phyloP scores from a whole-genome alignment of 2,329 filamentous ascomycete species.

The Fusarium globosum region DNA sequence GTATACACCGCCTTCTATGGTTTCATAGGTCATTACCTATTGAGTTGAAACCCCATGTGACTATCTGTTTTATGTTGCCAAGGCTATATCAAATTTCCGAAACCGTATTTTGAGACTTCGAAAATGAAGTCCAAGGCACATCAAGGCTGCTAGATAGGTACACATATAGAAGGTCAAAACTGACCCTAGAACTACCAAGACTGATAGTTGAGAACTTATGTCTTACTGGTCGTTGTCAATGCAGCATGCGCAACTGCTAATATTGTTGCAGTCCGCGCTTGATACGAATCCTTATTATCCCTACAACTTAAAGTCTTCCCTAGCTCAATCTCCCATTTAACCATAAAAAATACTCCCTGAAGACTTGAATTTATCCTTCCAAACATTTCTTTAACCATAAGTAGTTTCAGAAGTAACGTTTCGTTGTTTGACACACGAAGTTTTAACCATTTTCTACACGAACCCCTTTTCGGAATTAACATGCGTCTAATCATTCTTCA shows the following conservation, averaged over 20 bases:
- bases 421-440: background rate
- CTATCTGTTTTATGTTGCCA: background rate
- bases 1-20: background rate
- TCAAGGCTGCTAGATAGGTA: background rate
- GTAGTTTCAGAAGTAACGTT: background rate
- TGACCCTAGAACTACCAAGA: background rate
- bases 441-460: conserved; percentile 2
- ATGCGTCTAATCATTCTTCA: conserved; percentile 3
- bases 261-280: background rate
- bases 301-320: background rate
- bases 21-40: background rate
- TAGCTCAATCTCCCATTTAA: background rate
- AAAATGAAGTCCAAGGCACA: background rate
- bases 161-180: conserved; percentile 5
- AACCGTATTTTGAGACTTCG: conserved; percentile 1
- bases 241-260: background rate
- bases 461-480: conserved; percentile 16
- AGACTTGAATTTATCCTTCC: background rate
- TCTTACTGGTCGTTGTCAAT: background rate
- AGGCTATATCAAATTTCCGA: background rate
- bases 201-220: background rate
- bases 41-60: background rate
- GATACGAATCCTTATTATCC: background rate
- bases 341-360: background rate
- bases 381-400: conserved; percentile 7